Conservation (phyloP, 192 early-diverging fungal genomes). For the Coemansia umbellata region DNA sequence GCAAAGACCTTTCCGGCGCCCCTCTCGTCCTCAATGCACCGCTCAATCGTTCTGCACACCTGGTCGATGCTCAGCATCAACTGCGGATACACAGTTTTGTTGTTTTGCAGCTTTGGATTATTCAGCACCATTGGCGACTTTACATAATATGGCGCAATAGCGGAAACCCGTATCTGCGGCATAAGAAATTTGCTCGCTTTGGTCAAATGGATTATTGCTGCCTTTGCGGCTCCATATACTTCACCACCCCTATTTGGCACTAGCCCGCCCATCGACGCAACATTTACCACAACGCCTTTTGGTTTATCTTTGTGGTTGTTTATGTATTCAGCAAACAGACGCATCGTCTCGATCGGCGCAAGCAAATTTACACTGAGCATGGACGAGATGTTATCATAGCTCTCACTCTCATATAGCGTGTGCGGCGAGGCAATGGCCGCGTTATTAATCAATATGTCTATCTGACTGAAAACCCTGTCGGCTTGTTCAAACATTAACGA, state of each 20-base stretch:
- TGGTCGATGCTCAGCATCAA: slow-evolving; percentile 36
- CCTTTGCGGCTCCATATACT: slow-evolving; percentile 43
- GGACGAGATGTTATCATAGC: slow-evolving; percentile 9
- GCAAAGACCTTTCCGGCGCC: slow-evolving; percentile 26
- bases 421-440: slow-evolving; percentile 30
- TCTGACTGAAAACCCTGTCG: slow-evolving; percentile 10
- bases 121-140: slow-evolving; percentile 38
- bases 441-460: slow-evolving; percentile 40
- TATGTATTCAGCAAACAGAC: slow-evolving; percentile 26
- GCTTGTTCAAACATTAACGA: slow-evolving; percentile 16
- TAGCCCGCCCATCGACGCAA: slow-evolving; percentile 44
- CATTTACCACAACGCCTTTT: slow-evolving; percentile 29
- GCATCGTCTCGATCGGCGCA: slow-evolving; percentile 34
- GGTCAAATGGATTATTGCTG: slow-evolving; percentile 33
- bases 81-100: slow-evolving; percentile 24
- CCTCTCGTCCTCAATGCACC: slow-evolving; percentile 12
- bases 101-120: slow-evolving; percentile 43
- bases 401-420: slow-evolving; percentile 28
- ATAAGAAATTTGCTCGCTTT: slow-evolving; percentile 22
- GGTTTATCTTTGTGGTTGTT: background rate
- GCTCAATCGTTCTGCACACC: slow-evolving; percentile 20
- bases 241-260: slow-evolving; percentile 37
- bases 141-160: slow-evolving; percentile 43
- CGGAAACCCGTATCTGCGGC: slow-evolving; percentile 26
- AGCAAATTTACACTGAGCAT: slow-evolving; percentile 31